Evolutionary conservation across 164 flowering plant species (phyloP).

Genomic region (Stephania yunnanensis): DNA sequence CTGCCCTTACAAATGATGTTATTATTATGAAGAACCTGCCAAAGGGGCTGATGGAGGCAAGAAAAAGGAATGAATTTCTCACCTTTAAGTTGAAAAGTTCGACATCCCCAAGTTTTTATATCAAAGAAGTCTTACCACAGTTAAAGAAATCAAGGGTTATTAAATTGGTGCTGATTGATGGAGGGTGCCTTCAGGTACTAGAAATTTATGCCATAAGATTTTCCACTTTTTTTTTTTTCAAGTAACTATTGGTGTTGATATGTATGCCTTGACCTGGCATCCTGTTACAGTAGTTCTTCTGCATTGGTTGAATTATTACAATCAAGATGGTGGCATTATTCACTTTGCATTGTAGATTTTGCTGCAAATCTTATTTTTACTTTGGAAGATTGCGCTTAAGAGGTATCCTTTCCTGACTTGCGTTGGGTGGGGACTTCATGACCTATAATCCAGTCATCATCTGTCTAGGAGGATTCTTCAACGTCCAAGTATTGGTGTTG

Average conservation of each 20-base stretch:
- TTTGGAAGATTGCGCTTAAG: neutral
- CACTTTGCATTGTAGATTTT: neutral
- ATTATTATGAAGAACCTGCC: conserved; percentile 67
- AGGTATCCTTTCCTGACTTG: neutral
- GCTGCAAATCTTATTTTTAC: neutral
- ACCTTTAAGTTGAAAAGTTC: conserved; percentile 61
- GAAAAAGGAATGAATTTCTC: conserved; percentile 57
- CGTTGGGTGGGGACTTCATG: neutral
- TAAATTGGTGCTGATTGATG: conserved; percentile 60
- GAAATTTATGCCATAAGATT: neutral
- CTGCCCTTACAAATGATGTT: conserved; percentile 71
- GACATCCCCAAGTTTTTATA: conserved; percentile 58
- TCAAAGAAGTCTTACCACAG: conserved; percentile 54
- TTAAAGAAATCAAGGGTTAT: conserved; percentile 63
- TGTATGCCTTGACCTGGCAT: neutral
- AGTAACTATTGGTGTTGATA: neutral
- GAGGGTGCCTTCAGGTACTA: conserved; percentile 85
- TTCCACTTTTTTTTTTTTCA: neutral
- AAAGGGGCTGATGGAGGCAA: conserved; percentile 49
- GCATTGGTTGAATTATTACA: neutral
- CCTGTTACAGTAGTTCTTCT: neutral
- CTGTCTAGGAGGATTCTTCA: too few relatives aligned
- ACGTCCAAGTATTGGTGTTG: too few relatives aligned
- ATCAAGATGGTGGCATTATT: neutral
- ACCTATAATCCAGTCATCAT: neutral